Conservation (phyloP, 345 rosid genomes). For the Eucalyptus pauciflora region DNA sequence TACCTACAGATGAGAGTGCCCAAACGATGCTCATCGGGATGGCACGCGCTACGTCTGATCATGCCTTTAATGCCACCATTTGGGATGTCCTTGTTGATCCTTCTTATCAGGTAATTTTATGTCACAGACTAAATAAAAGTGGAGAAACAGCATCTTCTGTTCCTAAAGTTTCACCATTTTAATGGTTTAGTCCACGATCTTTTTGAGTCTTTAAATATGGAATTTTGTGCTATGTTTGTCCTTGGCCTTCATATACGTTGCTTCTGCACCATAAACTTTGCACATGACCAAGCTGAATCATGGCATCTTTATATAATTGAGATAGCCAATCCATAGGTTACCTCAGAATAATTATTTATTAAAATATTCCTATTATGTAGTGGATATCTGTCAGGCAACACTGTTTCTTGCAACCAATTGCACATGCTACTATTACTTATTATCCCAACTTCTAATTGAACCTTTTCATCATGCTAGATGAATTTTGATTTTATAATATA, state of each 20-base stretch:
- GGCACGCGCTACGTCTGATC: conserved; percentile 99
- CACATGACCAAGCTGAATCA: not conserved
- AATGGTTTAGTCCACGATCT: not conserved
- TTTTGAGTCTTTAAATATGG: not conserved
- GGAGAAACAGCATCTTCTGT: not conserved
- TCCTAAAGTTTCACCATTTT: not conserved
- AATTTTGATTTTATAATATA: not conserved
- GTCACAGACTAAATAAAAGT: not conserved
- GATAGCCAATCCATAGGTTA: not conserved
- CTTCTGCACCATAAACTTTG: not conserved
- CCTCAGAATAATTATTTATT: not conserved
- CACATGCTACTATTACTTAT: not conserved
- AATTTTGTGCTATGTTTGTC: not conserved
- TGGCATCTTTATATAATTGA: not conserved
- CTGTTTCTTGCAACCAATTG: not conserved
- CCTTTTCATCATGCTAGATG: not conserved
- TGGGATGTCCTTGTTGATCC: conserved; percentile 99
- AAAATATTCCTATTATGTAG: not conserved
- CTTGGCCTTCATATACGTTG: not conserved
- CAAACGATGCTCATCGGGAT: conserved; percentile 76
- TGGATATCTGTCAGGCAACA: not conserved
- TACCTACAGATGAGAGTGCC: conserved; percentile 77
- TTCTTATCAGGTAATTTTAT: conserved; percentile 59
- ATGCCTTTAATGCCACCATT: conserved; percentile 94
- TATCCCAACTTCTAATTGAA: not conserved